Evolutionary conservation across 352 stramenopile genomes (phyloP).

Genomic region (Pythium pectinolyticum): DNA sequence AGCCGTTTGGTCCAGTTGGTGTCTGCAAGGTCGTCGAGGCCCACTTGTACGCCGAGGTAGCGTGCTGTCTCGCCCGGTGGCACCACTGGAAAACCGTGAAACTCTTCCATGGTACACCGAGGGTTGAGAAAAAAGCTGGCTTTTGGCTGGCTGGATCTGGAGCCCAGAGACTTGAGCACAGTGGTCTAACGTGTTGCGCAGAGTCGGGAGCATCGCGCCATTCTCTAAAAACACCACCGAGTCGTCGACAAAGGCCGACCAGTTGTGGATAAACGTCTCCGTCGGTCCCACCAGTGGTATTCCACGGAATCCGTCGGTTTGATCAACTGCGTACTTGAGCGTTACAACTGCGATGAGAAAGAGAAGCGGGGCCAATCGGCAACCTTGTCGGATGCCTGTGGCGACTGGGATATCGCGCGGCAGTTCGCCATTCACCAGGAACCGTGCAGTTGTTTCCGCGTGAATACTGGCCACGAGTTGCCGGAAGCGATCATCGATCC

Average conservation of each 20-base stretch:
- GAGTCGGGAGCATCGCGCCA: not conserved
- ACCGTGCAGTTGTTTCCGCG: not conserved
- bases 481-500: not conserved
- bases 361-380: slow-evolving; percentile 15
- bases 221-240: slow-evolving; percentile 10
- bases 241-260: slow-evolving; percentile 32
- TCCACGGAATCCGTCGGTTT: not conserved
- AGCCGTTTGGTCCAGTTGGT: slow-evolving; percentile 7
- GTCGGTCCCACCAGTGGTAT: not conserved
- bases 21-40: not conserved
- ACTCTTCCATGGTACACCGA: not conserved
- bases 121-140: slow-evolving; percentile 1
- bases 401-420: not conserved
- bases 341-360: slow-evolving; percentile 17
- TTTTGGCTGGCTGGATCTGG: slow-evolving; percentile 22
- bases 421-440: slow-evolving; percentile 16
- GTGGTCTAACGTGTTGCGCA: not conserved
- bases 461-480: not conserved
- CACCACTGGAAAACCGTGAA: slow-evolving; percentile 14
- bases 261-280: not conserved
- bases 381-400: slow-evolving; percentile 17
- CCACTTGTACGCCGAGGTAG: slow-evolving; percentile 20
- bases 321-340: slow-evolving; percentile 4
- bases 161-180: slow-evolving; percentile 21
- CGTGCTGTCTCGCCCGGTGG: not conserved